These are phyloP conservation scores for Pleurozium schreberi DNA, from an alignment of 225 moss, liverwort and hornwort genomes.

Conservation along the genomic window DNA sequence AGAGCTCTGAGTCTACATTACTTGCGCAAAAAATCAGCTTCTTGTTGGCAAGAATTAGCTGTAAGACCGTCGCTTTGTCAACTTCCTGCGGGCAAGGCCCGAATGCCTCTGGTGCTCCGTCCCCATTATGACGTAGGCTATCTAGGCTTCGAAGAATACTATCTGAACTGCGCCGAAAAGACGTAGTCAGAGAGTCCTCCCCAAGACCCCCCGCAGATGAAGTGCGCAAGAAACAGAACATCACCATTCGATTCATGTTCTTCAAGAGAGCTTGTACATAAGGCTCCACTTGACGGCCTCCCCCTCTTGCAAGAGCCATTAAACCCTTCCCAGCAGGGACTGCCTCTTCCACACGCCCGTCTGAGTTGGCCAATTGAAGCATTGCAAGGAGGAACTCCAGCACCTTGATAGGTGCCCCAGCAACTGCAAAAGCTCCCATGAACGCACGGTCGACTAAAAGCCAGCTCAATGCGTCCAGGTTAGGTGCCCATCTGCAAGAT, in stretches of 20 bases:
- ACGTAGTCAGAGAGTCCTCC: slow-evolving; percentile 22
- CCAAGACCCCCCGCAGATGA: slow-evolving; percentile 13
- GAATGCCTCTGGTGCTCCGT: slow-evolving; percentile 29
- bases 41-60: slow-evolving; percentile 70
- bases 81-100: slow-evolving; percentile 41
- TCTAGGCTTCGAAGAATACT: slow-evolving; percentile 26
- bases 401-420: slow-evolving; percentile 69
- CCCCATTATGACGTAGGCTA: slow-evolving; percentile 15
- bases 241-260: slow-evolving; percentile 91
- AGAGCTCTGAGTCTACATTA: slow-evolving; percentile 72
- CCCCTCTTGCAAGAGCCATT: slow-evolving; percentile 81
- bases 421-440: slow-evolving; percentile 69
- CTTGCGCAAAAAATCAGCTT: slow-evolving; percentile 77
- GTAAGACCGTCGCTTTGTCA: slow-evolving; percentile 61
- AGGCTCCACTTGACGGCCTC: slow-evolving; percentile 85
- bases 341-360: slow-evolving; percentile 80
- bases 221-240: slow-evolving; percentile 67
- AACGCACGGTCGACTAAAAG: slow-evolving; percentile 90
- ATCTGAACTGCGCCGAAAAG: slow-evolving; percentile 52
- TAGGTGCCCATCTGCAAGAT: slow-evolving; percentile 61
- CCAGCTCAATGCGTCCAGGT: slow-evolving; percentile 79
- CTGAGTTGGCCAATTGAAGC: slow-evolving; percentile 94
- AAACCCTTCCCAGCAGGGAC: slow-evolving; percentile 70
- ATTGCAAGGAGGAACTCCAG: slow-evolving; percentile 91
- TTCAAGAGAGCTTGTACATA: slow-evolving; percentile 85